Evolutionary conservation across 2,329 filamentous ascomycete genomes (phyloP).

Genomic region (Microcyclospora pomicola): DNA sequence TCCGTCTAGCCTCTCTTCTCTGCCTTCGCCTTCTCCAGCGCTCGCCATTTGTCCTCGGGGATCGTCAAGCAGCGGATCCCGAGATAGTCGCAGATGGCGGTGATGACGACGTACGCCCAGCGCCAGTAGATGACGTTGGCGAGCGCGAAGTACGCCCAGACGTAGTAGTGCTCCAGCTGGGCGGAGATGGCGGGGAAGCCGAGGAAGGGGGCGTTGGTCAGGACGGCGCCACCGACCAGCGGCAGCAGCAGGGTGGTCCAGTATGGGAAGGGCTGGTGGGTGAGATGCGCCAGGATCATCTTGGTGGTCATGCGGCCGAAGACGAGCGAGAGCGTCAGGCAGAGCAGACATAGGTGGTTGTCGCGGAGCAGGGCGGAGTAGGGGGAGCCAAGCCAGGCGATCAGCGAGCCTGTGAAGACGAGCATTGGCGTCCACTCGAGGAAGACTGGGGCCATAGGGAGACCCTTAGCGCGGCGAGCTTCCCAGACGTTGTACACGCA

Average conservation of each 20-base stretch:
- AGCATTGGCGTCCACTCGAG: constrained; percentile 88
- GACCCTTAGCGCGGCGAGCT: constrained; percentile 56
- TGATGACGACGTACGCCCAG: constrained; percentile 86
- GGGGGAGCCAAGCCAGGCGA: constrained; percentile 79
- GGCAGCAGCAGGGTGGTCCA: constrained; percentile 88
- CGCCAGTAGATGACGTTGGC: constrained; percentile 74
- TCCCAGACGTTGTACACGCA: constrained; percentile 76
- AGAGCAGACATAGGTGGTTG: constrained; percentile 85
- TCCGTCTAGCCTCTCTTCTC: too few species aligned
- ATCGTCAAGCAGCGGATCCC: constrained; percentile 95
- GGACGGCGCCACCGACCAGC: constrained; percentile 67
- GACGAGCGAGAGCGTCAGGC: constrained; percentile 87
- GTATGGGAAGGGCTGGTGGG: constrained; percentile 85
- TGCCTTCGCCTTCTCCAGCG: constrained; percentile 7
- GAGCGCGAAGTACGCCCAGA: constrained; percentile 73
- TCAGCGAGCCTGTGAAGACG: constrained; percentile 60
- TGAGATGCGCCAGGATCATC: constrained; percentile 93
- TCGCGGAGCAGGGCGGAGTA: constrained; percentile 67
- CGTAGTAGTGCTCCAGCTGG: constrained; percentile 59
- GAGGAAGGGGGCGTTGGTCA: constrained; percentile 69
- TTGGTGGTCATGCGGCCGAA: constrained; percentile 98
- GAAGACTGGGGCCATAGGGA: constrained; percentile 70
- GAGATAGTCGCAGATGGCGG: constrained; percentile 78
- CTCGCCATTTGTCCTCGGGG: constrained; percentile 24
- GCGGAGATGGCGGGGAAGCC: constrained; percentile 52